Evolutionary conservation across 2,329 filamentous ascomycete species (phyloP).

Genomic region (Paecilomyces formosus): DNA sequence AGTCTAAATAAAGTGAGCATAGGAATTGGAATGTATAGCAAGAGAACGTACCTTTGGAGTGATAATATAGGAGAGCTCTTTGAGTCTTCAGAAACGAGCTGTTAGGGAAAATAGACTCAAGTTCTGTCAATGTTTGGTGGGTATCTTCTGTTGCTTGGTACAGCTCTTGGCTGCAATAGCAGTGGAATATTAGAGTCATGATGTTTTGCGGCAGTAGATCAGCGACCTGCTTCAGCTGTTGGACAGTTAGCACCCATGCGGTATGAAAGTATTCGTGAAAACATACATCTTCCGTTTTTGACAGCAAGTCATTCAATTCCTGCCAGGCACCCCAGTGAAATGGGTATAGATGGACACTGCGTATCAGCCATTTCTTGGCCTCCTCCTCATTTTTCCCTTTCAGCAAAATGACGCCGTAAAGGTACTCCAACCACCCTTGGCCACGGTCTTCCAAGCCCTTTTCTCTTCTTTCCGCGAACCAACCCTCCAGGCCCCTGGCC

Average conservation of each 20-base stretch:
- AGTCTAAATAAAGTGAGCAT: slow-evolving; percentile 37
- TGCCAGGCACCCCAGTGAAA: slow-evolving; percentile 98
- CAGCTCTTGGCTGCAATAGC: slow-evolving; percentile 83
- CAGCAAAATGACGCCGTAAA: slow-evolving; percentile 79
- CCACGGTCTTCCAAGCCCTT: slow-evolving; percentile 55
- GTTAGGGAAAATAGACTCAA: slow-evolving; percentile 75
- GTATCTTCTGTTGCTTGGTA: slow-evolving; percentile 76
- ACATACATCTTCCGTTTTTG: slow-evolving; percentile 71
- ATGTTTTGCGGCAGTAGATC: slow-evolving; percentile 78
- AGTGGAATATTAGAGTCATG: slow-evolving; percentile 87
- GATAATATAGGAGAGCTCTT: slow-evolving; percentile 79
- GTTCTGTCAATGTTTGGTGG: slow-evolving; percentile 65
- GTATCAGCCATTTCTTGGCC: slow-evolving; percentile 79
- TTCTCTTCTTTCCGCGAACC: slow-evolving; percentile 63
- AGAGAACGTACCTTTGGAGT: slow-evolving; percentile 55
- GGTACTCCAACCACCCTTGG: slow-evolving; percentile 83
- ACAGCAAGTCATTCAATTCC: slow-evolving; percentile 75
- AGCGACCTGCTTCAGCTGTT: slow-evolving; percentile 62
- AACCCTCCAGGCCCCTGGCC: slow-evolving; percentile 67
- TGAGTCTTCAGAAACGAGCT: slow-evolving; percentile 89
- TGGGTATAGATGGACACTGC: slow-evolving; percentile 79
- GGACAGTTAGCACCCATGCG: slow-evolving; percentile 10
- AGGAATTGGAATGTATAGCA: neutral
- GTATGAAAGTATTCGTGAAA: slow-evolving; percentile 2
- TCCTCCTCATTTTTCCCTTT: slow-evolving; percentile 85